Base-by-base conservation (phyloP, 768 basidiomycete species). In the Russula ochroleuca region DNA sequence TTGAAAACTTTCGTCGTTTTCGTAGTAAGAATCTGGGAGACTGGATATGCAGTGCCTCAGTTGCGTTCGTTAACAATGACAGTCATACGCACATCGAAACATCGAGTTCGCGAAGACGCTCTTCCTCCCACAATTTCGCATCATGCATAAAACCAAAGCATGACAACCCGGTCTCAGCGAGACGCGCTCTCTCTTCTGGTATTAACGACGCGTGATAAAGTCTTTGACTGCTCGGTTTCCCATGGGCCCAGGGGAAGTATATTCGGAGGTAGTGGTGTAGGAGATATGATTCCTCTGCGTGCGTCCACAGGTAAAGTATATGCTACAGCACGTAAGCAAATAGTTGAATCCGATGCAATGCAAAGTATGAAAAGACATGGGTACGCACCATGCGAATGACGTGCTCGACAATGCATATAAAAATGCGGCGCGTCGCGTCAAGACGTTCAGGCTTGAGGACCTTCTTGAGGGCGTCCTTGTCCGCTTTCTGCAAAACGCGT, bases 181-280 rank as follows among this genome's bases (percentile, higher is more conserved):
- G 57, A 33, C 62, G 62, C 19, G n/a, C 65, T 47, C 50, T 41
- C 37, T 67, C 65, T 28, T 65, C 57, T 51, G 51, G 41, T 33
- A 47, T 43, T 7, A 67, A 50, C 17, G 38, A 55, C 7, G 41
- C 38, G 21, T 67, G 57, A 53, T n/a, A 65, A 21, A 65, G 37
- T 19, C 57, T 15, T 47, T 64, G 57, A n/a, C 45, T 53, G 33
- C 28, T 35, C 33, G 53, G 35, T 28, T 64, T 58, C 17, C 65
- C 56, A 58, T 57, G 65, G 13, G 57, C 57, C 62, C 62, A 64
- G 13, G 65, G 65, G 50, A 67, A 67, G 53, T 64, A 66, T 2
- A 63, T 66, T 38, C 58, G 57, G 28, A 66, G 58, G 48, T 55
- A 59, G 25, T 65, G 57, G 35, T 58, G 65, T 17, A 67, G n/a